phyloP scores from a whole-genome alignment of 306 rosid genomes.

The Malus sieversii region DNA sequence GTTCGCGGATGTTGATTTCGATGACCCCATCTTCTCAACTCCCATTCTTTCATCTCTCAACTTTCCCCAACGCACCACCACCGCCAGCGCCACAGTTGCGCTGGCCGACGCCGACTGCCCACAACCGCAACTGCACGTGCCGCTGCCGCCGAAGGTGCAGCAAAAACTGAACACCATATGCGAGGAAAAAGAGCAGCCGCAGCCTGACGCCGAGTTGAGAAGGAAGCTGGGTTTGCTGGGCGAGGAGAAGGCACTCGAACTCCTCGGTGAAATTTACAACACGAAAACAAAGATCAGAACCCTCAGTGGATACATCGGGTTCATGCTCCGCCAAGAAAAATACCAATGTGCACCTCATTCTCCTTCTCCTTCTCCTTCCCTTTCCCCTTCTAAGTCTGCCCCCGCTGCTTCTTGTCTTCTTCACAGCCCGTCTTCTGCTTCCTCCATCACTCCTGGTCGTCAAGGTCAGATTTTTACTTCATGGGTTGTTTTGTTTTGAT shows the following conservation, averaged over 20 bases:
- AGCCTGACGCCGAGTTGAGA: background rate
- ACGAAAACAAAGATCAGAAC: background rate
- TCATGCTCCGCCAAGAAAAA: background rate
- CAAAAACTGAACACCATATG: slow-evolving; percentile 12
- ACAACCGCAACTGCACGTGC: background rate
- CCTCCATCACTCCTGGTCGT: background rate
- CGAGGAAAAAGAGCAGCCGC: background rate
- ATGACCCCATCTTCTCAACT: no score
- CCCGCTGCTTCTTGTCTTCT: background rate
- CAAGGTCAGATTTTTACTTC: background rate
- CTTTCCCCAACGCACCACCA: background rate
- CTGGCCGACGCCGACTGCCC: background rate
- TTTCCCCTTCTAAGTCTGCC: background rate
- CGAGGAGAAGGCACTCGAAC: slow-evolving; percentile 21
- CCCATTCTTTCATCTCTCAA: background rate
- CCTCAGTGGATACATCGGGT: slow-evolving; percentile 5
- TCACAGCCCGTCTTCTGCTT: background rate
- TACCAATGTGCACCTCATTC: background rate
- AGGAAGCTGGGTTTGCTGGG: slow-evolving; percentile 3
- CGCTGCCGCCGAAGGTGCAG: slow-evolving; percentile 24
- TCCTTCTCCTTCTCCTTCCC: background rate
- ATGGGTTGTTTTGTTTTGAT: background rate
- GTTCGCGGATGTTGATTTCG: background rate
- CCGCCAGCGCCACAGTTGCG: background rate
- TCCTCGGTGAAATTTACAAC: background rate